Conservation (phyloP, 2,329 filamentous ascomycete genomes). For the Huntiella abstrusa region DNA sequence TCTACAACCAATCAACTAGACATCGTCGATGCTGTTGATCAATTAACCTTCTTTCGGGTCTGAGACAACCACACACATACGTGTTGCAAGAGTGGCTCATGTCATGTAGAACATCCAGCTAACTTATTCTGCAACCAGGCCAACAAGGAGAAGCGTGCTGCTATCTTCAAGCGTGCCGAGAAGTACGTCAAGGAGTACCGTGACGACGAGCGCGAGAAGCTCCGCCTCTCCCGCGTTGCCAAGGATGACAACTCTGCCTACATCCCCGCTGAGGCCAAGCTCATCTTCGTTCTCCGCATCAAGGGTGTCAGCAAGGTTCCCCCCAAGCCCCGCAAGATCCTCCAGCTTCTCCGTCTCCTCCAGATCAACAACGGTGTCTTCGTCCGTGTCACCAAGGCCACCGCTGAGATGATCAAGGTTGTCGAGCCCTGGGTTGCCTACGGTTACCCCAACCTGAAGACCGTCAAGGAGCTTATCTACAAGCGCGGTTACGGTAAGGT, state of each 20-base stretch:
- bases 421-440: conserved; percentile 99
- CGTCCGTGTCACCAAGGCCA: conserved; percentile 93
- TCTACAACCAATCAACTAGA: conserved; percentile 63
- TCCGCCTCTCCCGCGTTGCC: conserved; percentile 74
- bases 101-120: not conserved
- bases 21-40: conserved; percentile 92
- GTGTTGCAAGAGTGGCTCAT: conserved; percentile 6
- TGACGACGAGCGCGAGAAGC: conserved; percentile 93
- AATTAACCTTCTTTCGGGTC: conserved; percentile 99
- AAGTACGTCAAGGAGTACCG: conserved; percentile 99
- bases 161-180: conserved; percentile 99
- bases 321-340: conserved; percentile 99
- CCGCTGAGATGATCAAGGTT: conserved; percentile 89
- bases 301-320: conserved; percentile 99
- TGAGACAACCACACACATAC: conserved; percentile 35
- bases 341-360: conserved; percentile 96
- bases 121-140: conserved; percentile 34
- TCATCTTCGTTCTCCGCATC: conserved; percentile 97
- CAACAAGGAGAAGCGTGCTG: conserved; percentile 95
- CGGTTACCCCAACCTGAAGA: conserved; percentile 99
- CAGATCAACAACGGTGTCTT: conserved; percentile 99
- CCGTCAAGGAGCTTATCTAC: conserved; percentile 97
- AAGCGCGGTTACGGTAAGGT: conserved; percentile 99
- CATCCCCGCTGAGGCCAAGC: conserved; percentile 83
- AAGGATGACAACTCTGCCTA: conserved; percentile 89